Base-by-base conservation (phyloP, 1,284 basidiomycete species). In the Cutaneotrichosporon mucoides region DNA sequence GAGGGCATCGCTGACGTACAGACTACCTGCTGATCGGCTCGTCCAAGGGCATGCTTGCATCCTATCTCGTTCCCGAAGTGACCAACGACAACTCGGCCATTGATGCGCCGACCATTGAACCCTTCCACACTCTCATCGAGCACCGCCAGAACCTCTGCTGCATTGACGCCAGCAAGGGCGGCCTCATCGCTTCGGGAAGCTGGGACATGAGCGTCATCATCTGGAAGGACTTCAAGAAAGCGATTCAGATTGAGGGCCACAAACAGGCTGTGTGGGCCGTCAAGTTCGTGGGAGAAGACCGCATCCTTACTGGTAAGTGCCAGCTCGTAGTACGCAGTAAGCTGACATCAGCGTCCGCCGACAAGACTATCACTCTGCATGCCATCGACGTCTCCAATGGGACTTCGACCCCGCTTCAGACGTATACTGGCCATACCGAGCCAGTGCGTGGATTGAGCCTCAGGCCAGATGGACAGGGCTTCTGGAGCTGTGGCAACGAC, bases 151-250 rank as follows among this genome's bases (percentile, higher is more conserved):
- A 99, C 71, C 85, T 99, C 12, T 99, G 95, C 76, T 83, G 92
- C 34, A 81, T 99, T 61, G 84, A 91, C 72, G 84, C 85, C 5
- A 84, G 84, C 16, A 75, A 83, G 10, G 82, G 82, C 57, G 89
- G 90, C 6, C 82, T 84, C 58, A 86, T 95, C 61, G 86, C 95
- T 57, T 94, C 92, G 15, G 95, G 95, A 16, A 95, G 92, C 60
- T 99, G 95, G 95, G 96, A 99, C 79, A 88, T 84, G 92, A 93
- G 93, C 0, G 95, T 92, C 16, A 90, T 90, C 77, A 86, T 99
- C 0, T 99, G 96, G 96, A 88, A 86, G 73, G 71, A 90, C 71
- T 92, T 88, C 71, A 79, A 87, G 67, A 81, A 88, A 62, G 82
- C 82, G 3, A 85, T 90, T 65, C 88, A 89, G 63, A 83, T 99